phyloP scores from a whole-genome alignment of 2,329 filamentous ascomycete species.

The Chaetomium globosum region DNA sequence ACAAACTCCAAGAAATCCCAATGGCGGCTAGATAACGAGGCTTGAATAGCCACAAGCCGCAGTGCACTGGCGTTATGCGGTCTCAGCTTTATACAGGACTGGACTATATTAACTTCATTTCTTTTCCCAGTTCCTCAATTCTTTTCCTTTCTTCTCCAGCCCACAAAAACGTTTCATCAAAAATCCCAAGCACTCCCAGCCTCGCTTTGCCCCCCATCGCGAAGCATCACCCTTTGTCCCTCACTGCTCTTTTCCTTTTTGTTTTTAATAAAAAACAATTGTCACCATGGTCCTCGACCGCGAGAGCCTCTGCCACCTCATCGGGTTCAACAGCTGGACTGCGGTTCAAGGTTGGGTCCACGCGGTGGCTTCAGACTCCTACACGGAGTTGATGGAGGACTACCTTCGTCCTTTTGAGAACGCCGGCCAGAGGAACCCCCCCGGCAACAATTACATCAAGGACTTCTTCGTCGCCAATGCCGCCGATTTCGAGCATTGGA shows the following conservation, averaged over 20 bases:
- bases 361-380: background rate
- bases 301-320: conserved; percentile 9
- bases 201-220: background rate
- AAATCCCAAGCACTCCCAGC: background rate
- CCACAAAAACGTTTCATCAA: background rate
- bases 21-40: background rate
- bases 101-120: background rate
- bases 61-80: background rate
- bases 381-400: background rate
- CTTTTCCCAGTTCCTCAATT: background rate
- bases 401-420: background rate
- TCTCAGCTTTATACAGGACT: background rate
- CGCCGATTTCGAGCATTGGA: background rate
- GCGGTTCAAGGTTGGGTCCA: conserved; percentile 11
- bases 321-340: conserved; percentile 21
- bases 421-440: background rate
- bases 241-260: no score
- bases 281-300: conserved; percentile 19
- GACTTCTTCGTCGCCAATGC: conserved; percentile 9
- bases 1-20: background rate
- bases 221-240: no score
- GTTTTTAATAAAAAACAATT: background rate
- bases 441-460: background rate
- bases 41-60: background rate
- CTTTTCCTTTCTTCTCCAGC: background rate